phyloP scores from a whole-genome alignment of 352 stramenopile genomes.

The Phytopythium aichiense region DNA sequence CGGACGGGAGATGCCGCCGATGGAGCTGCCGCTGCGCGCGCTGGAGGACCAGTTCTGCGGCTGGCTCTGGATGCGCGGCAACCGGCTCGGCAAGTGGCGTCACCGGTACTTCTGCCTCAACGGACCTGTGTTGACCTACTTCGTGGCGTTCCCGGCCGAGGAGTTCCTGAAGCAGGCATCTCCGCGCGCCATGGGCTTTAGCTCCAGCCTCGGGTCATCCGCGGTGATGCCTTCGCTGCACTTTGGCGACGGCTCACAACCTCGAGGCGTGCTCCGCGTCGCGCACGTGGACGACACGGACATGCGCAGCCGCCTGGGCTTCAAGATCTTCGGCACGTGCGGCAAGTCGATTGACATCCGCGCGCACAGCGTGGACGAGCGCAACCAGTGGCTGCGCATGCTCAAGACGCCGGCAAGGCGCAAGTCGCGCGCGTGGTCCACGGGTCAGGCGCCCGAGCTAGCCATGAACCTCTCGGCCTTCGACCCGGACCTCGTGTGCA shows the following conservation, averaged over 20 bases:
- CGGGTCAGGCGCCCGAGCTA: conserved; percentile 41
- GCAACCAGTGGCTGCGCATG: conserved; percentile 61
- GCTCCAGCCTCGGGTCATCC: not conserved
- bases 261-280: conserved; percentile 61
- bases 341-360: conserved; percentile 70
- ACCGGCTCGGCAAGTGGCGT: conserved; percentile 54
- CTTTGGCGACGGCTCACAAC: conserved; percentile 49
- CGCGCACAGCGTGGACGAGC: conserved; percentile 50
- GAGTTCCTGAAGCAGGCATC: conserved; percentile 64
- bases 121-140: conserved; percentile 64
- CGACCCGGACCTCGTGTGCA: conserved; percentile 44
- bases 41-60: conserved; percentile 75
- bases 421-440: conserved; percentile 64
- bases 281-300: conserved; percentile 66
- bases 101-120: conserved; percentile 77
- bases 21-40: conserved; percentile 26
- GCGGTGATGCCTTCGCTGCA: conserved; percentile 25
- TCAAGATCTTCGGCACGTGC: conserved; percentile 67
- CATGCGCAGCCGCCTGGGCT: conserved; percentile 42
- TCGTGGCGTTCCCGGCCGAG: conserved; percentile 64
- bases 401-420: conserved; percentile 56
- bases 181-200: conserved; percentile 4
- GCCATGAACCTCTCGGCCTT: conserved; percentile 55
- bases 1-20: conserved; percentile 27
- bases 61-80: conserved; percentile 78